Conservation (phyloP, 2,329 filamentous ascomycete genomes). For the Pyrenochaeta sp. region DNA sequence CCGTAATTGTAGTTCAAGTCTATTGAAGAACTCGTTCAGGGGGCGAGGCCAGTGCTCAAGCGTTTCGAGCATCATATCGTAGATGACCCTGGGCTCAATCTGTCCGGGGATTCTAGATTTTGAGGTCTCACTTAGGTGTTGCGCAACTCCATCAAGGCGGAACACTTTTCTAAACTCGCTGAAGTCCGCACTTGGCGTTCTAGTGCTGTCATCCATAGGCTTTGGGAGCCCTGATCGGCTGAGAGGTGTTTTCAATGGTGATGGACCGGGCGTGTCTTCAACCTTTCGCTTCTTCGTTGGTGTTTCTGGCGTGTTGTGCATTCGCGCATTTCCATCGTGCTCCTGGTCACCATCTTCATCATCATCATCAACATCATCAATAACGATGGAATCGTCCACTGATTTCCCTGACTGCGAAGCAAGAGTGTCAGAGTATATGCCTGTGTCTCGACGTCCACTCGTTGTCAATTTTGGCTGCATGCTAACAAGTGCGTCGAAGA, state of each 20-base stretch:
- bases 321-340: background rate
- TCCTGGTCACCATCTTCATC: slow-evolving; percentile 17
- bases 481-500: slow-evolving; percentile 55
- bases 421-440: slow-evolving; percentile 13
- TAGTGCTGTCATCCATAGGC: background rate
- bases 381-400: slow-evolving; percentile 23
- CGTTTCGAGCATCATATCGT: slow-evolving; percentile 38
- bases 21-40: slow-evolving; percentile 35
- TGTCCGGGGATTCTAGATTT: slow-evolving; percentile 44
- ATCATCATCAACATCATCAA: slow-evolving; percentile 29
- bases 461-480: slow-evolving; percentile 38
- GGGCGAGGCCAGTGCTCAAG: slow-evolving; percentile 43
- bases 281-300: slow-evolving; percentile 47
- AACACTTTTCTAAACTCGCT: slow-evolving; percentile 22
- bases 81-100: slow-evolving; percentile 46
- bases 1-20: slow-evolving; percentile 20
- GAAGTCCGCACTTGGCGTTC: slow-evolving; percentile 6
- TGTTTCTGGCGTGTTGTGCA: slow-evolving; percentile 11
- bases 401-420: slow-evolving; percentile 14
- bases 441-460: slow-evolving; percentile 17
- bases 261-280: slow-evolving; percentile 6
- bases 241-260: slow-evolving; percentile 5
- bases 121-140: slow-evolving; percentile 32
- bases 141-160: slow-evolving; percentile 40
- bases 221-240: background rate